Evolutionary conservation across 805 yeast genomes (phyloP).

Genomic region (Cyberlindnera samutprakarnensis): DNA sequence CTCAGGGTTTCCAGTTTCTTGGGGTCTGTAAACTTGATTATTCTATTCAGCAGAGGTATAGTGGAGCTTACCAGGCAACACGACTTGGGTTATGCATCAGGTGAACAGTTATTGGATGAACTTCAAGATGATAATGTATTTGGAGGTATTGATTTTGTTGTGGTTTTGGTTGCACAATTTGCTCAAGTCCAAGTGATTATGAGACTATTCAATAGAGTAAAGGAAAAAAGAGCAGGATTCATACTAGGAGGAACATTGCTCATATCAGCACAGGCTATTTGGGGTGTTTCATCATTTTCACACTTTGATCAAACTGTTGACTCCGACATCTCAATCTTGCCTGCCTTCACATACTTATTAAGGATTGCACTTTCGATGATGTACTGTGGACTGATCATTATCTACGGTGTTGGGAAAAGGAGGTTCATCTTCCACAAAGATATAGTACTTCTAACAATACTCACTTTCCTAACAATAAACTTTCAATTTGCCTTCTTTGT

Average conservation of each 20-base stretch:
- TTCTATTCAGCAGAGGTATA: constrained; percentile 42
- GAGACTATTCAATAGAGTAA: constrained; percentile 58
- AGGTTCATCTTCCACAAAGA: constrained; percentile 40
- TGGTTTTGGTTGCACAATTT: constrained; percentile 49
- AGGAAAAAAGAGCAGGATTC: constrained; percentile 59
- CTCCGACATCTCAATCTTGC: constrained; percentile 45
- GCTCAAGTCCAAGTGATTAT: constrained; percentile 68
- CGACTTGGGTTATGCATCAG: constrained; percentile 27
- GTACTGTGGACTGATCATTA: constrained; percentile 56
- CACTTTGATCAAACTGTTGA: constrained; percentile 21
- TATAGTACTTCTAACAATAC: constrained; percentile 47
- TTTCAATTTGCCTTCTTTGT: constrained; percentile 64
- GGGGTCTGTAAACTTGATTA: constrained; percentile 47
- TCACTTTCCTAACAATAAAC: constrained; percentile 48
- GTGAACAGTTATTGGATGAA: constrained; percentile 35
- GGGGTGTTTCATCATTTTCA: constrained; percentile 58
- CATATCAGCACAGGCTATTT: constrained; percentile 51
- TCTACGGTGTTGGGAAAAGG: constrained; percentile 43
- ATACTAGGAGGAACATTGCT: constrained; percentile 49
- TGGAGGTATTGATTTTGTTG: constrained; percentile 49
- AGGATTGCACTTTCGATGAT: constrained; percentile 65
- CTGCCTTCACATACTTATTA: constrained; percentile 67
- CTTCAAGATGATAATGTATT: constrained; percentile 39
- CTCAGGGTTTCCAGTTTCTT: constrained; percentile 42
- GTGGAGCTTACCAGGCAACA: constrained; percentile 41